Conservation (phyloP, 176 grass and related monocot species). For the Triticum dicoccoides region DNA sequence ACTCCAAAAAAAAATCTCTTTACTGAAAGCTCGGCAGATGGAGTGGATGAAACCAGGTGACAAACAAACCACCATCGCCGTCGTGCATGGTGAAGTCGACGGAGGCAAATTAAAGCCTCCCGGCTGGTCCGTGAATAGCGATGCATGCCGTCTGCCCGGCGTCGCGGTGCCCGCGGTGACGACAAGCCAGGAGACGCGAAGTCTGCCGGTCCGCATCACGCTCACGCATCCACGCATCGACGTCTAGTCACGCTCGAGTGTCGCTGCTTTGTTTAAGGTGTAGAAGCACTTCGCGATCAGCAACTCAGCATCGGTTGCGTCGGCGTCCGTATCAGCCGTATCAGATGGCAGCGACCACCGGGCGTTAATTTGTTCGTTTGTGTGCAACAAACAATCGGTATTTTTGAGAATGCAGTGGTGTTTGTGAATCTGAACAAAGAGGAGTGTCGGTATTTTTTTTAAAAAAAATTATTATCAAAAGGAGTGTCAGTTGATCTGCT, state of each 20-base stretch:
- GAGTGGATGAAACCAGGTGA: background rate
- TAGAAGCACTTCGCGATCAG: background rate
- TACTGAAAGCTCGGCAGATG: background rate
- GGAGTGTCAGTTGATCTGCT: background rate
- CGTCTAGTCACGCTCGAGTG: background rate
- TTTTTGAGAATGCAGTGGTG: no score
- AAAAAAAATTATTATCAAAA: no score
- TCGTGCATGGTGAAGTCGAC: background rate
- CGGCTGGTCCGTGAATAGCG: background rate
- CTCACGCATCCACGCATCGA: background rate
- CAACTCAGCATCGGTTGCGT: background rate
- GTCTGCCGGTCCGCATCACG: background rate
- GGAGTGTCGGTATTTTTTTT: no score
- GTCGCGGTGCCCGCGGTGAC: background rate
- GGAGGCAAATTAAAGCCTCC: background rate
- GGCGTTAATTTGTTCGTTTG: background rate
- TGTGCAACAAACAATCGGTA: background rate
- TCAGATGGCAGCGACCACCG: background rate
- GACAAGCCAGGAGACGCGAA: background rate
- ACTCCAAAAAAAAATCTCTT: background rate
- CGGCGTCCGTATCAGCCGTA: conserved; percentile 5
- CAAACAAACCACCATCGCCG: background rate
- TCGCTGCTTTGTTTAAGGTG: background rate
- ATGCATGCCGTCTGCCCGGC: background rate
- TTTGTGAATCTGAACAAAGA: no score